phyloP scores from a whole-genome alignment of 2,329 filamentous ascomycete genomes.

The Chrysoporthe deuterocubensis region DNA sequence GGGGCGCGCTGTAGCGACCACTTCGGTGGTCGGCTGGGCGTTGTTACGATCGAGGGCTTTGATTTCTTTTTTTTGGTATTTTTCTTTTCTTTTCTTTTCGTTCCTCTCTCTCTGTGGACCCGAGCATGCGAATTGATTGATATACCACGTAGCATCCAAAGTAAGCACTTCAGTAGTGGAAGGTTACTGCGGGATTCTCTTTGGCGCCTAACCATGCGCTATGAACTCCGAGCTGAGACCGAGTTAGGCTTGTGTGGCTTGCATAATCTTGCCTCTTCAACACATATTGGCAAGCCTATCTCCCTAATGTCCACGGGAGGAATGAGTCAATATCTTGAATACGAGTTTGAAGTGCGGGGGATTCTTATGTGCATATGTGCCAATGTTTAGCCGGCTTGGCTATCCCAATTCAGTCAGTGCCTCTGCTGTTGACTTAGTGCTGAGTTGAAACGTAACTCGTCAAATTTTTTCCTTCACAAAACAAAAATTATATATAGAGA shows the following conservation, averaged over 20 bases:
- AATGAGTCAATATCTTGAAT: not conserved
- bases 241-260: not conserved
- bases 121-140: not conserved
- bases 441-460: no score
- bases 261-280: not conserved
- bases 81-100: not conserved
- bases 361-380: not conserved
- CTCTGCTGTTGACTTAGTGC: no score
- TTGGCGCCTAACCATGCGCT: not conserved
- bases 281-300: no score
- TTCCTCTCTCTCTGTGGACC: no score
- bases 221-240: not conserved
- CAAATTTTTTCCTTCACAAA: no score
- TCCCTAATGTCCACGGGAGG: no score
- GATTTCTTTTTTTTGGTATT: not conserved
- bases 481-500: not conserved
- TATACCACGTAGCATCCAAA: not conserved
- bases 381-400: not conserved
- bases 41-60: no score
- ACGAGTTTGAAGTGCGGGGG: constrained; percentile 1
- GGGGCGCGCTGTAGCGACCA: constrained; percentile 6
- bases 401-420: no score
- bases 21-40: not conserved
- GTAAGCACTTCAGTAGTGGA: not conserved
- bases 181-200: not conserved